Evolutionary conservation across 2,329 filamentous ascomycete genomes (phyloP).

Genomic region (Sporothrix mexicana): DNA sequence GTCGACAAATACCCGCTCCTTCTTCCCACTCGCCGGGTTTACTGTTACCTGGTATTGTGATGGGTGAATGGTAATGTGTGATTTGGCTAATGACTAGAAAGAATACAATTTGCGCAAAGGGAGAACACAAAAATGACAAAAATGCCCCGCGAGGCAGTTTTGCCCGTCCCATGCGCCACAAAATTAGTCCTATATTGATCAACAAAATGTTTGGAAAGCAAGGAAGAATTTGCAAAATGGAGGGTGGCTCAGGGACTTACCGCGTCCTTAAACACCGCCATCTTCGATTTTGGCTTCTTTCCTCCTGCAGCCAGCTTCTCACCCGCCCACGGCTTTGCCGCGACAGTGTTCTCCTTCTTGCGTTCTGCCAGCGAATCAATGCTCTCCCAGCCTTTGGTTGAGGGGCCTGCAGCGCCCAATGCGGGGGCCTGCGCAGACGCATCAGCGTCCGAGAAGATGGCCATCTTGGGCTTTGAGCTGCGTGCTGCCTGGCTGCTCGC

Average conservation of each 20-base stretch:
- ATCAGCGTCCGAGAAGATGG: slow-evolving; percentile 85
- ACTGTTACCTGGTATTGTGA: slow-evolving; percentile 77
- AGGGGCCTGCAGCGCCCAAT: slow-evolving; percentile 57
- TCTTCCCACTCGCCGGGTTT: slow-evolving; percentile 81
- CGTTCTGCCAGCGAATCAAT: slow-evolving; percentile 86
- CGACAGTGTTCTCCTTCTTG: slow-evolving; percentile 90
- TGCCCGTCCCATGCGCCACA: slow-evolving; percentile 43
- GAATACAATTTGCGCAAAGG: slow-evolving; percentile 45
- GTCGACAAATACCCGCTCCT: slow-evolving; percentile 86
- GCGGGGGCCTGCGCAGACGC: slow-evolving; percentile 62
- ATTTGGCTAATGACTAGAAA: slow-evolving; percentile 62
- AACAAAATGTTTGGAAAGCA: slow-evolving; percentile 64
- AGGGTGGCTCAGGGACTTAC: slow-evolving; percentile 65
- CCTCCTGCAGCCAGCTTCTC: slow-evolving; percentile 88
- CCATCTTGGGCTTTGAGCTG: slow-evolving; percentile 76
- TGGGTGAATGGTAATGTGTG: slow-evolving; percentile 71
- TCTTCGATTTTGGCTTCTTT: slow-evolving; percentile 79
- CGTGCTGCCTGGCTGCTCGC: slow-evolving; percentile 57
- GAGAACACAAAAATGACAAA: slow-evolving; percentile 43
- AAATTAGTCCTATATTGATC: slow-evolving; percentile 97
- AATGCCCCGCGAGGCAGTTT: slow-evolving; percentile 59
- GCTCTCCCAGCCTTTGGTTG: slow-evolving; percentile 83
- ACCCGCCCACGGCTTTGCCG: slow-evolving; percentile 88
- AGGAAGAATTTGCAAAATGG: neutral
- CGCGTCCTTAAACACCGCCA: slow-evolving; percentile 93